phyloP scores from a whole-genome alignment of 345 rosid species.

The Limnanthes douglasii region DNA sequence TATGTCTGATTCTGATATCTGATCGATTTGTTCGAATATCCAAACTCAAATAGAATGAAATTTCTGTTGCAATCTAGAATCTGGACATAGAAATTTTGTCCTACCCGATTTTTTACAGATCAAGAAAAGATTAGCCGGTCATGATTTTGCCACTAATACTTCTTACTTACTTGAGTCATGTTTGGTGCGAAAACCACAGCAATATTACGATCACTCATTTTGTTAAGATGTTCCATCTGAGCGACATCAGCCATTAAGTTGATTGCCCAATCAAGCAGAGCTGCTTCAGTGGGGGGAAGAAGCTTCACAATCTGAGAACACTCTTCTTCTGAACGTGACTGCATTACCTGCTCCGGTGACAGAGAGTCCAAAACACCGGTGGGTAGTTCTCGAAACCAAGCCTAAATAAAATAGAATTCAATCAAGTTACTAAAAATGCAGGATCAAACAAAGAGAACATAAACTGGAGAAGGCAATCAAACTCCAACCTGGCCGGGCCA shows the following conservation, averaged over 20 bases:
- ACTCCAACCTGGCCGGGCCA: too few species aligned
- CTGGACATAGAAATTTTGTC: neutral
- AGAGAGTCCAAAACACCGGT: constrained; percentile 82
- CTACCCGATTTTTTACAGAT: neutral
- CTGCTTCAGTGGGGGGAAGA: constrained; percentile 85
- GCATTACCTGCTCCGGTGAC: constrained; percentile 77
- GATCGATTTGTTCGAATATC: too few species aligned
- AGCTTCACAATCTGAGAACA: constrained; percentile 59
- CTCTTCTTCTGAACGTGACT: constrained; percentile 80
- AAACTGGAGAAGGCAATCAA: too few species aligned
- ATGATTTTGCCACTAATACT: too few species aligned
- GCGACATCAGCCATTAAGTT: constrained; percentile 98
- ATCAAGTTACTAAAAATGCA: neutral
- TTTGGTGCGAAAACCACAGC: constrained; percentile 99
- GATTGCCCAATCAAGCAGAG: constrained; percentile 81
- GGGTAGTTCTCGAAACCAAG: constrained; percentile 99
- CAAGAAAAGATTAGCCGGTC: neutral
- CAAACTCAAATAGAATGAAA: neutral
- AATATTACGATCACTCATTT: constrained; percentile 94
- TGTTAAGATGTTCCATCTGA: constrained; percentile 65
- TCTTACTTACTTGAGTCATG: constrained; percentile 82
- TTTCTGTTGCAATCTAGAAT: neutral
- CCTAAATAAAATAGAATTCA: constrained; percentile 27
- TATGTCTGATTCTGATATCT: too few species aligned
- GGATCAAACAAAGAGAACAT: too few species aligned